phyloP scores from a whole-genome alignment of 768 basidiomycete species.

The Lactarius trivialis region DNA sequence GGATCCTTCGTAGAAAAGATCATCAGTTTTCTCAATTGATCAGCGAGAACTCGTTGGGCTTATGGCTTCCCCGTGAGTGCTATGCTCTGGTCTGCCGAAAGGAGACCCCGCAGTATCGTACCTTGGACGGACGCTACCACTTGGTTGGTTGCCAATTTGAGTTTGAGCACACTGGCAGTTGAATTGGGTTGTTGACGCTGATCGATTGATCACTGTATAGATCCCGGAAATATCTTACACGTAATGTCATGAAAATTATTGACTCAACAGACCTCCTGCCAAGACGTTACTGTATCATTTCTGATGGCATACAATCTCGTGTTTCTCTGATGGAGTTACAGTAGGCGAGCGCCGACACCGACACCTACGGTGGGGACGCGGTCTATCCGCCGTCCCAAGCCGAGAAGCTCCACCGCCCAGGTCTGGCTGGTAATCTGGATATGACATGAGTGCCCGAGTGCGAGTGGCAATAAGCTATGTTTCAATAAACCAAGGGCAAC shows the following conservation, averaged over 20 bases:
- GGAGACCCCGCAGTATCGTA: too few species aligned
- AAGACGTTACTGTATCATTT: neutral
- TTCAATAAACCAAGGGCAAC: too few species aligned
- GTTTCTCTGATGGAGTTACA: neutral
- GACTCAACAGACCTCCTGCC: neutral
- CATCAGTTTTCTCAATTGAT: too few species aligned
- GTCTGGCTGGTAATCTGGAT: too few species aligned
- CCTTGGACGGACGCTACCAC: neutral
- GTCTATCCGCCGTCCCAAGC: neutral
- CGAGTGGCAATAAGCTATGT: too few species aligned
- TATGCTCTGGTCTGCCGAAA: neutral
- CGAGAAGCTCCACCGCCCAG: too few species aligned
- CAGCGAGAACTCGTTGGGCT: too few species aligned
- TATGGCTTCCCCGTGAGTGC: too few species aligned
- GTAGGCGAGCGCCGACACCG: neutral
- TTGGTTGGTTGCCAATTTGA: neutral
- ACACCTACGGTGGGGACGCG: neutral
- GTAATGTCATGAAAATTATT: neutral
- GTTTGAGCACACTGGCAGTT: too few species aligned
- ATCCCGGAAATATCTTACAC: neutral
- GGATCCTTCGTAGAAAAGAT: neutral
- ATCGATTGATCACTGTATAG: neutral
- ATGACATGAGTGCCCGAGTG: too few species aligned
- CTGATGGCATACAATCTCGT: neutral
- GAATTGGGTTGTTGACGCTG: neutral